These are phyloP conservation scores for Ceratobasidium sp. DNA, from an alignment of 1,284 basidiomycete species.

Conservation along the genomic window DNA sequence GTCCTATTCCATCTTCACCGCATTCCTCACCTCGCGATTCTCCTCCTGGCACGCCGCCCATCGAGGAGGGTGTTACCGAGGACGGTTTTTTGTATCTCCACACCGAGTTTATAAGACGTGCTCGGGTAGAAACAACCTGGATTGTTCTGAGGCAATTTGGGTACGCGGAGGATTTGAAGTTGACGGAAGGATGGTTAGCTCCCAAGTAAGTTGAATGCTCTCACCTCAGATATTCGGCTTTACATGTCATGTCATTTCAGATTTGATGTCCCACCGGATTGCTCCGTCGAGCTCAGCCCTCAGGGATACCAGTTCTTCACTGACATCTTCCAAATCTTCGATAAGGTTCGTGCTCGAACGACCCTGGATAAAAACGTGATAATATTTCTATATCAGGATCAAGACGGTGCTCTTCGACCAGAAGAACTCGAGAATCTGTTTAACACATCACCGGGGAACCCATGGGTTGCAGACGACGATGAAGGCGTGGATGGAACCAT, in stretches of 20 bases:
- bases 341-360: constrained; percentile 70
- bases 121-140: constrained; percentile 97
- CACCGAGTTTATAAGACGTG: constrained; percentile 96
- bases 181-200: constrained; percentile 87
- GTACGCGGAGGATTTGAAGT: constrained; percentile 91
- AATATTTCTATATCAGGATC: constrained; percentile 67
- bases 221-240: constrained; percentile 50
- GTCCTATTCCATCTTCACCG: constrained; percentile 49
- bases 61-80: constrained; percentile 81
- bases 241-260: constrained; percentile 60
- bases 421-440: constrained; percentile 91
- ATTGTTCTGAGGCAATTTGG: constrained; percentile 95
- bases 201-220: constrained; percentile 70
- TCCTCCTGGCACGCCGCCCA: constrained; percentile 49
- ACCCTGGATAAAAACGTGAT: not conserved
- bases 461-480: constrained; percentile 68
- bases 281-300: constrained; percentile 93
- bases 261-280: constrained; percentile 92
- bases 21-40: constrained; percentile 32
- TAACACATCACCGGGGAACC: constrained; percentile 93
- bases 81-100: constrained; percentile 95
- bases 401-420: constrained; percentile 90
- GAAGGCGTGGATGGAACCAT: constrained; percentile 91
- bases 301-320: constrained; percentile 97
- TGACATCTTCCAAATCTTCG: constrained; percentile 95